A percentile compares a stretch with the other conserved stretches of the same genome.
Evolutionary conservation across 2,329 filamentous ascomycete species (phyloP).

Genomic region (Parafenestella ontariensis): DNA sequence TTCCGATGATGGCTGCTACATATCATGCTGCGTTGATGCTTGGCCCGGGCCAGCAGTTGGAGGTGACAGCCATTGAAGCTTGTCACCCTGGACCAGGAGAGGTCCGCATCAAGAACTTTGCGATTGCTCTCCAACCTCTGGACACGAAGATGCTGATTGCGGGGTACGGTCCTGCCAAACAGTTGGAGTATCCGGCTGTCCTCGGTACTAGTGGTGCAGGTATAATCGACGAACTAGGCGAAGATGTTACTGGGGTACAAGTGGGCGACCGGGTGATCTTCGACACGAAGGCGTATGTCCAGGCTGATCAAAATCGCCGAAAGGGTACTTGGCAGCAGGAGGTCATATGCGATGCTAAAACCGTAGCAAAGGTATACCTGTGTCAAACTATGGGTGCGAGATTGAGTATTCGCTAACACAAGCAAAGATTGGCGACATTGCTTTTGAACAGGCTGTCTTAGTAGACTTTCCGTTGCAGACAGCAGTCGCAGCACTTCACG

Average conservation of each 20-base stretch:
- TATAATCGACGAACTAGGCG: slow-evolving; percentile 55
- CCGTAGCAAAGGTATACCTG: slow-evolving; percentile 26
- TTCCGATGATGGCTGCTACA: slow-evolving; percentile 13
- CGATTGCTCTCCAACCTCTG: slow-evolving; percentile 32
- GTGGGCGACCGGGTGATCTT: slow-evolving; percentile 54
- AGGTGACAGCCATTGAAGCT: slow-evolving; percentile 10
- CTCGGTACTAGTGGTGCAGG: slow-evolving; percentile 41
- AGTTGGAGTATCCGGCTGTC: slow-evolving; percentile 23
- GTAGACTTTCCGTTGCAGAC: slow-evolving; percentile 36
- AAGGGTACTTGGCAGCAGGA: slow-evolving; percentile 36
- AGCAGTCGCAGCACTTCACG: slow-evolving; percentile 35
- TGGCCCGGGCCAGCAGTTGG: slow-evolving; percentile 15
- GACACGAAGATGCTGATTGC: slow-evolving; percentile 34
- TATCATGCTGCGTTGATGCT: slow-evolving; percentile 22
- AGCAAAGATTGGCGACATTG: slow-evolving; percentile 28
- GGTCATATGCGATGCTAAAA: slow-evolving; percentile 23
- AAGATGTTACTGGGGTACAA: slow-evolving; percentile 51
- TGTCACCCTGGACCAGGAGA: slow-evolving; percentile 21
- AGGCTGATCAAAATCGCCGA: slow-evolving; percentile 21
- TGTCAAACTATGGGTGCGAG: not conserved
- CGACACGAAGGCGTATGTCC: slow-evolving; percentile 30
- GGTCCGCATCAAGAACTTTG: slow-evolving; percentile 29
- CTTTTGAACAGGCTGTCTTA: slow-evolving; percentile 36
- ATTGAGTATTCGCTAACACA: slow-evolving; percentile 6
- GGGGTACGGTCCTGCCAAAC: slow-evolving; percentile 27